phyloP scores from a whole-genome alignment of 805 yeast genomes.

The Metschnikowia cerradonensis region DNA sequence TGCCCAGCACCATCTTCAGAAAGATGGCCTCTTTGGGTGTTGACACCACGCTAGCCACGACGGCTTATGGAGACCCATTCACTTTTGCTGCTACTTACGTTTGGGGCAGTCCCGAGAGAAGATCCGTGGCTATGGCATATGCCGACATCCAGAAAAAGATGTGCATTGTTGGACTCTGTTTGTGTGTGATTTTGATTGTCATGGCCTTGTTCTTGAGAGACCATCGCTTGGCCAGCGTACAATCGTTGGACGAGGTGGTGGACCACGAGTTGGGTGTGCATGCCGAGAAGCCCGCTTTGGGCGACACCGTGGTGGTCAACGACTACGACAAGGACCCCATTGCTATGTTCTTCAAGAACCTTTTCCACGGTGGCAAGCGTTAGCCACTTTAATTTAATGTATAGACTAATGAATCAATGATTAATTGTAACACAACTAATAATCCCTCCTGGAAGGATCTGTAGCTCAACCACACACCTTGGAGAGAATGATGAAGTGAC shows the following conservation, averaged over 20 bases:
- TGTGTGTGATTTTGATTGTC: slow-evolving; percentile 50
- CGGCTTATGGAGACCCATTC: slow-evolving; percentile 48
- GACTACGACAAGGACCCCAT: slow-evolving; percentile 18
- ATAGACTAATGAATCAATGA: not conserved
- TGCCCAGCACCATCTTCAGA: slow-evolving; percentile 43
- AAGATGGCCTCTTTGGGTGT: slow-evolving; percentile 26
- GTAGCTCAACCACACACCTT: not conserved
- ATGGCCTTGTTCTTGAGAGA: slow-evolving; percentile 51
- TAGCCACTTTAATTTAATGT: not conserved
- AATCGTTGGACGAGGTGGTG: slow-evolving; percentile 22
- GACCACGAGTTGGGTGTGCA: slow-evolving; percentile 16
- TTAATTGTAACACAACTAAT: not conserved
- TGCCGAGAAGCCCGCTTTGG: slow-evolving; percentile 11
- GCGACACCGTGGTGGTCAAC: slow-evolving; percentile 17
- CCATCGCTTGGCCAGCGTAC: slow-evolving; percentile 40
- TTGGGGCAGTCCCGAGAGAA: slow-evolving; percentile 64
- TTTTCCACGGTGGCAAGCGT: slow-evolving; percentile 9
- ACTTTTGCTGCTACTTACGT: slow-evolving; percentile 43
- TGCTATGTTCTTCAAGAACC: slow-evolving; percentile 11
- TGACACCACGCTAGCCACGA: slow-evolving; percentile 24
- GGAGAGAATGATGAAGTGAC: not conserved
- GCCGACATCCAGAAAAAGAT: slow-evolving; percentile 56
- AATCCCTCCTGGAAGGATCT: too few relatives aligned
- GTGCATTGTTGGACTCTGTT: slow-evolving; percentile 50
- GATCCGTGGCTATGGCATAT: slow-evolving; percentile 54